Evolutionary conservation across 768 basidiomycete species (phyloP).

Genomic region (Pulveroboletus ravenelii): DNA sequence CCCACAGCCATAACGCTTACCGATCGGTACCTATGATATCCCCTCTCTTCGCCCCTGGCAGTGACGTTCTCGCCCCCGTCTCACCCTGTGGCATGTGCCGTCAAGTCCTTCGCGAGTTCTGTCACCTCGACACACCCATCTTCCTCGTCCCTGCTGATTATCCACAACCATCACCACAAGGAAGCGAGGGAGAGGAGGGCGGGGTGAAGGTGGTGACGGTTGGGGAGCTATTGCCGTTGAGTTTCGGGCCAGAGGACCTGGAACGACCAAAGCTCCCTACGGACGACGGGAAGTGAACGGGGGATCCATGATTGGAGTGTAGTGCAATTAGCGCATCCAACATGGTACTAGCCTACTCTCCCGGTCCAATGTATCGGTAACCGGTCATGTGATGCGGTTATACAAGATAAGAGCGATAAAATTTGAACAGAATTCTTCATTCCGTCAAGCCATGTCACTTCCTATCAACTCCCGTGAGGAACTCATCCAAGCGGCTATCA

Average conservation of each 20-base stretch:
- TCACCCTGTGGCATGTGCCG: slow-evolving; percentile 95
- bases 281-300: neutral
- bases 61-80: slow-evolving; percentile 61
- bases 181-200: slow-evolving; percentile 24
- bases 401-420: neutral
- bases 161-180: slow-evolving; percentile 31
- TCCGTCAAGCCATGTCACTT: slow-evolving; percentile 17
- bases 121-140: slow-evolving; percentile 65
- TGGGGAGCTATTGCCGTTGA: slow-evolving; percentile 72
- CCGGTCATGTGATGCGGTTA: neutral
- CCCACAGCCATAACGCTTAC: neutral
- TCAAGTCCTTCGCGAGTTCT: slow-evolving; percentile 87
- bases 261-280: slow-evolving; percentile 39
- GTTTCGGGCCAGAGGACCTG: slow-evolving; percentile 86
- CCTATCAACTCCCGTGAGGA: slow-evolving; percentile 41
- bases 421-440: too few relatives aligned
- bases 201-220: slow-evolving; percentile 60
- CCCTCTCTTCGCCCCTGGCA: slow-evolving; percentile 24
- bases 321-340: too few relatives aligned
- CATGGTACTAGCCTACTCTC: too few relatives aligned
- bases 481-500: slow-evolving; percentile 49
- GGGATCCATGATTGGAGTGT: too few relatives aligned
- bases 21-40: neutral
- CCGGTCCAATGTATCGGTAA: too few relatives aligned
- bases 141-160: slow-evolving; percentile 67